Conservation (phyloP, 352 stramenopile genomes). For the Phytophthora megakarya region DNA sequence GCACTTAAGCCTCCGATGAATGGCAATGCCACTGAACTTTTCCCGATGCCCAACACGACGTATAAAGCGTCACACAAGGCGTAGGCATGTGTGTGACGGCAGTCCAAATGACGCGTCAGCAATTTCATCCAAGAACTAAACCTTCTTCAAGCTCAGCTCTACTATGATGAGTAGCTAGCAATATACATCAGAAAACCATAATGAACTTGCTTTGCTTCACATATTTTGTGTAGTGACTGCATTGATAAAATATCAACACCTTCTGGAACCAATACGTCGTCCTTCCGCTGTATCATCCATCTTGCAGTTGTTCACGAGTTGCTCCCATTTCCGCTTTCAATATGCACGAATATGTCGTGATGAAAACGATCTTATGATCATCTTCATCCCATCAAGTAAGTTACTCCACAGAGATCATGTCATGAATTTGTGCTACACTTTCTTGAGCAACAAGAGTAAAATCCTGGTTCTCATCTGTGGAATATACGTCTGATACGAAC, state of each 20-base stretch:
- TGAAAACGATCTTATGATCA: no score
- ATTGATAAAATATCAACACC: constrained; percentile 19
- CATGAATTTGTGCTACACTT: constrained; percentile 18
- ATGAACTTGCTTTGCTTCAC: neutral
- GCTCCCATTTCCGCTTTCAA: constrained; percentile 14
- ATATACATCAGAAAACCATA: neutral
- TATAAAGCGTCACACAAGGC: no score
- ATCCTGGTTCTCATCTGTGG: constrained; percentile 13
- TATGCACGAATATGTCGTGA: no score
- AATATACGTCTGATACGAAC: constrained; percentile 48
- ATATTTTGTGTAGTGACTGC: no score
- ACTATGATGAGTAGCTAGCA: no score
- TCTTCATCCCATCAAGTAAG: neutral
- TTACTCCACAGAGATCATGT: constrained; percentile 37
- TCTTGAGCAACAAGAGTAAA: neutral
- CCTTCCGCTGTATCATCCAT: neutral
- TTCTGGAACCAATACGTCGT: constrained; percentile 5
- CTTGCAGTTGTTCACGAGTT: neutral
- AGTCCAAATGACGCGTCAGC: constrained; percentile 13
- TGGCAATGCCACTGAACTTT: neutral
- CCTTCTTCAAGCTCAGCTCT: no score
- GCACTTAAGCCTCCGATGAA: no score
- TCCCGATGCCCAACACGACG: neutral
- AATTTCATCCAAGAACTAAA: no score
- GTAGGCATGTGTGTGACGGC: no score